phyloP scores from a whole-genome alignment of 208 protist genomes.

The Acanthamoeba lenticulata region DNA sequence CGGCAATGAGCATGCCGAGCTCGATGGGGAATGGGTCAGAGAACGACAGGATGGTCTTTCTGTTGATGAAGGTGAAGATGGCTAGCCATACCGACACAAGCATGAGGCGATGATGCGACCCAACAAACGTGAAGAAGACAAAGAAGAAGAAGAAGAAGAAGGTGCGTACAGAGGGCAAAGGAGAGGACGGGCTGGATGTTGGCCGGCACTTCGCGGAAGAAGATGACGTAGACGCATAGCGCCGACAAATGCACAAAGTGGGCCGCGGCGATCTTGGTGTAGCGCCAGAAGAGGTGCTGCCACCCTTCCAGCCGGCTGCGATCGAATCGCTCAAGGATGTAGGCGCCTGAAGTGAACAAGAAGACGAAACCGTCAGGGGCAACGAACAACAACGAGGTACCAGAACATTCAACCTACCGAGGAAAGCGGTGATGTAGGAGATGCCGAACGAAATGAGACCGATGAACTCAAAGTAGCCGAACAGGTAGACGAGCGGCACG shows the following conservation, averaged over 20 bases:
- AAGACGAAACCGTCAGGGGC: too few relatives aligned
- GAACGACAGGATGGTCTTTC: constrained; percentile 16
- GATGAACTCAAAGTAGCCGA: constrained; percentile 57
- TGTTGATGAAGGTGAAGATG: constrained; percentile 13
- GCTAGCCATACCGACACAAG: not conserved
- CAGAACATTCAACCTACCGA: not conserved
- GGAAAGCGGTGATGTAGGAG: not conserved
- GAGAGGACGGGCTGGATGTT: not conserved
- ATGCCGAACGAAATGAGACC: constrained; percentile 27
- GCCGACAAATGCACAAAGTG: not conserved
- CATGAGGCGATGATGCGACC: not conserved
- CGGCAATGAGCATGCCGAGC: constrained; percentile 69
- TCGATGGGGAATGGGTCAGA: constrained; percentile 71
- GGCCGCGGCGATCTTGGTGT: not conserved
- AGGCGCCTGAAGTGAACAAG: not conserved
- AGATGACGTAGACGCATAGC: constrained; percentile 18
- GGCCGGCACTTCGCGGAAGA: constrained; percentile 49
- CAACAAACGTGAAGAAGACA: not conserved
- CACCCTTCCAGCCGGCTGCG: not conserved
- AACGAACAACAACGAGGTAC: not conserved
- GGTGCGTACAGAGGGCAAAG: not conserved
- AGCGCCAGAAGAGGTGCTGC: not conserved
- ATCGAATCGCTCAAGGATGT: not conserved
- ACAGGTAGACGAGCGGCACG: not conserved
- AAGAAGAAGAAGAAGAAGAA: not conserved